Evolutionary conservation across 2,329 filamentous ascomycete genomes (phyloP), one percentile per base, ranked within the genome.

Genomic region (Kalmusia sp.): DNA sequence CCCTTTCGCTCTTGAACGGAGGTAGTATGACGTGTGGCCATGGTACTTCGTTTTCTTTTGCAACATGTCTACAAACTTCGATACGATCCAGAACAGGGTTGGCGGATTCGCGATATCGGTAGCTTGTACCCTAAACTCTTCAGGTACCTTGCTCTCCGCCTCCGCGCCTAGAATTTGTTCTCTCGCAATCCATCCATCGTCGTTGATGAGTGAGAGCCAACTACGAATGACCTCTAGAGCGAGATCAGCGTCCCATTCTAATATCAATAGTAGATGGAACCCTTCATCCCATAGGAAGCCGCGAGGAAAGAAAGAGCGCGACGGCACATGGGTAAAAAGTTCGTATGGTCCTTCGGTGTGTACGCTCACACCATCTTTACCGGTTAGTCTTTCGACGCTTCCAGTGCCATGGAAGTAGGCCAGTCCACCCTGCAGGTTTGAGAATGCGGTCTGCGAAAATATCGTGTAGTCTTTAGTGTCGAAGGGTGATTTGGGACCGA

Each of bases 251-350:
- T 98, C 93, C 90, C 92, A 98, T 57, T 98, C 93, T 9, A 91
- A 82, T 49, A 98, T 88, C 2, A 91, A 91, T 47, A 96, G 80
- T 19, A 98, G 80, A 69, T 98, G 93, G 76, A 97, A 98, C 0
- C 93, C 93, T 73, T 98, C 93, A 66, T 98, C 95, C 93, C 95
- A 98, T 3, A 98, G 81, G 71, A 98, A 98, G 0, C 93, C 93
- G 57, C 95, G 84, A 3, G 95, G 93, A 77, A 98, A 98, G 78
- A 96, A 96, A 0, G 93, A 90, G 6, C 95, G 84, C 7, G 93
- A 96, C 0, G 93, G 93, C 46, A 96, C 87, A 63, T 88, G 90
- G 6, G 92, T 93, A 70, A 93, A 96, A 4, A 98, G 84, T 70
- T 96, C 91, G 55, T 88, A 90, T 1, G 93, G 91, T 0, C 91